These are phyloP conservation scores for Trichoderma simmonsii DNA, from an alignment of 2,329 filamentous ascomycete species.

Conservation along the genomic window DNA sequence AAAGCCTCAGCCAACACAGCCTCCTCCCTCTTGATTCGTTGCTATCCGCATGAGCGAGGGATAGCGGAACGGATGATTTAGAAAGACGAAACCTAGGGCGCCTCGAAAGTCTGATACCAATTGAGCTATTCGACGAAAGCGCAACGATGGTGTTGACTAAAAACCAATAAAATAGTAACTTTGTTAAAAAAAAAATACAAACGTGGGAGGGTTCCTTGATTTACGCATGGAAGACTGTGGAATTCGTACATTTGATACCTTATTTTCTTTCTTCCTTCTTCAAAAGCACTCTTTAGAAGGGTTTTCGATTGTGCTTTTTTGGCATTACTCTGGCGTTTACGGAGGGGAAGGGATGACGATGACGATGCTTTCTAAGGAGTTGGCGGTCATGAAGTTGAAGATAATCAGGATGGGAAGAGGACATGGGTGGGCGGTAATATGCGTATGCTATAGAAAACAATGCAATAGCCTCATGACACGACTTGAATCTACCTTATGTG, in stretches of 20 bases:
- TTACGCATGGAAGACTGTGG: not conserved
- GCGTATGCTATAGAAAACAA: constrained; percentile 7
- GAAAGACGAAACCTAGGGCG: too few species aligned
- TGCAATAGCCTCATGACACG: not conserved
- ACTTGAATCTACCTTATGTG: not conserved
- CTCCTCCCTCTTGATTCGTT: not conserved
- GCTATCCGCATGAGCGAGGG: not conserved
- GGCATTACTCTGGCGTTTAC: constrained; percentile 14
- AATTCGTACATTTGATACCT: constrained; percentile 7
- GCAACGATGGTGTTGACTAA: not conserved
- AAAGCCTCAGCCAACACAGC: constrained; percentile 29
- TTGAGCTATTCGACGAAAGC: not conserved
- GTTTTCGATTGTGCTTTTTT: not conserved
- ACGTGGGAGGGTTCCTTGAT: not conserved
- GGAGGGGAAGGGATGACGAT: not conserved
- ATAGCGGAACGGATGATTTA: not conserved
- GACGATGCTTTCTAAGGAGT: constrained; percentile 5
- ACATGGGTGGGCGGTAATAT: not conserved
- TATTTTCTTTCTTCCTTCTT: not conserved
- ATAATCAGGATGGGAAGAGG: not conserved
- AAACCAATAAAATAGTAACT: not conserved
- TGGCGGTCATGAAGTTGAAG: not conserved
- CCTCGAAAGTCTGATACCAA: not conserved
- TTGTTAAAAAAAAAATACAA: not conserved
- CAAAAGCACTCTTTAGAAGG: not conserved